Evolutionary conservation across 352 stramenopile genomes (phyloP).

Genomic region (Phytophthora citricola): DNA sequence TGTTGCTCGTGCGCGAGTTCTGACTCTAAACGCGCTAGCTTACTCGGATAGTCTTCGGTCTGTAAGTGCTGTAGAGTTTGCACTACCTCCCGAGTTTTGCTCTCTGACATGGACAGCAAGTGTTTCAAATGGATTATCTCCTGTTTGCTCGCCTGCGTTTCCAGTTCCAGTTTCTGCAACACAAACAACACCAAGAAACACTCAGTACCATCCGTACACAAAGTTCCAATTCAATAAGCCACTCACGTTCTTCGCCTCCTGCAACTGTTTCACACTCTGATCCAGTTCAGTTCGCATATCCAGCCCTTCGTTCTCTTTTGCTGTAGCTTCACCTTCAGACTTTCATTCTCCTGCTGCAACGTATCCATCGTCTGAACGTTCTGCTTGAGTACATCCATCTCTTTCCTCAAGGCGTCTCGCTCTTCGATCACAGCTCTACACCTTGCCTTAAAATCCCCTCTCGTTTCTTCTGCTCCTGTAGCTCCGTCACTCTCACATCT

Average conservation of each 20-base stretch:
- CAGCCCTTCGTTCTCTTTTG: slow-evolving; percentile 34
- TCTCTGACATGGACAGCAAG: slow-evolving; percentile 53
- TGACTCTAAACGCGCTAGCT: slow-evolving; percentile 57
- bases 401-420: slow-evolving; percentile 37
- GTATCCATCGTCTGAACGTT: slow-evolving; percentile 39
- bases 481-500: slow-evolving; percentile 49
- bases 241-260: slow-evolving; percentile 42
- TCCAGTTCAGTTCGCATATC: slow-evolving; percentile 17
- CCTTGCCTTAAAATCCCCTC: slow-evolving; percentile 29
- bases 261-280: slow-evolving; percentile 43
- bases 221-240: neutral
- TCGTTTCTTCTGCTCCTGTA: slow-evolving; percentile 50
- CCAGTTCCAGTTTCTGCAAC: slow-evolving; percentile 55
- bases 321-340: slow-evolving; percentile 40
- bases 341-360: slow-evolving; percentile 50
- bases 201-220: slow-evolving; percentile 5
- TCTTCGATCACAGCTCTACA: slow-evolving; percentile 41
- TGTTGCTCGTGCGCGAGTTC: slow-evolving; percentile 53
- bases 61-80: slow-evolving; percentile 51
- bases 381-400: slow-evolving; percentile 45
- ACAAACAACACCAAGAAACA: slow-evolving; percentile 14
- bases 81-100: slow-evolving; percentile 51
- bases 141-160: slow-evolving; percentile 58
- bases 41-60: slow-evolving; percentile 54
- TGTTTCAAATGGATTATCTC: slow-evolving; percentile 64